Evolutionary conservation across 768 basidiomycete genomes (phyloP).

Genomic region (Trametes maxima): DNA sequence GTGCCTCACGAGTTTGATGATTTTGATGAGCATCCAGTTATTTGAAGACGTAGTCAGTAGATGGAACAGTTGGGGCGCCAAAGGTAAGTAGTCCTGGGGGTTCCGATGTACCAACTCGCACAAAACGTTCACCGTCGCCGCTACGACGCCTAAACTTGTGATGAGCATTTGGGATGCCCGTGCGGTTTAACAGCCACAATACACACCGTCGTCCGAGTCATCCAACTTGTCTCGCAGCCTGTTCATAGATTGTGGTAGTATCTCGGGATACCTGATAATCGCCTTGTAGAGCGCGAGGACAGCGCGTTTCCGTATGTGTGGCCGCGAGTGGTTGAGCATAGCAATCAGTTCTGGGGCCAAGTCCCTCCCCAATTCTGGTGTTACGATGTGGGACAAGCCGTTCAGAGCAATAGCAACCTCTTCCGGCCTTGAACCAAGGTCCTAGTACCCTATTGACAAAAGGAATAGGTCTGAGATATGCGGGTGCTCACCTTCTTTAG

Average conservation of each 20-base stretch:
- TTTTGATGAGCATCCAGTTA: constrained; percentile 99
- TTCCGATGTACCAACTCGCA: constrained; percentile 87
- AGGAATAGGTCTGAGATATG: neutral
- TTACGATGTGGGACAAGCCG: constrained; percentile 83
- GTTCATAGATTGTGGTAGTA: constrained; percentile 60
- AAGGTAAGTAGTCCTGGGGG: constrained; percentile 76
- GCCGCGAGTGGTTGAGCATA: constrained; percentile 87
- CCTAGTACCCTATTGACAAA: constrained; percentile 49
- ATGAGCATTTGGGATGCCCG: neutral
- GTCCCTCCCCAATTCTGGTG: constrained; percentile 89
- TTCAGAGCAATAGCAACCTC: constrained; percentile 79
- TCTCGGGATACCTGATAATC: constrained; percentile 81
- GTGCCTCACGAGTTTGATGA: constrained; percentile 83
- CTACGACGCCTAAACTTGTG: constrained; percentile 71
- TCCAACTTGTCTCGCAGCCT: constrained; percentile 81
- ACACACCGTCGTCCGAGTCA: constrained; percentile 70
- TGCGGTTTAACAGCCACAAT: neutral
- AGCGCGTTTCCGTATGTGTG: constrained; percentile 89
- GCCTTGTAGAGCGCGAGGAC: constrained; percentile 82
- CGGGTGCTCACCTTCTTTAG: constrained; percentile 77
- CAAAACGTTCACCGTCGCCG: constrained; percentile 90
- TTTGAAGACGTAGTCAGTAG: constrained; percentile 92
- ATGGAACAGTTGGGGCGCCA: constrained; percentile 93
- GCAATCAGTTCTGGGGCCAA: constrained; percentile 81
- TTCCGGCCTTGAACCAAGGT: constrained; percentile 73